phyloP scores from a whole-genome alignment of 371 early-diverging fungal species.

The Lichtheimia ornata region DNA sequence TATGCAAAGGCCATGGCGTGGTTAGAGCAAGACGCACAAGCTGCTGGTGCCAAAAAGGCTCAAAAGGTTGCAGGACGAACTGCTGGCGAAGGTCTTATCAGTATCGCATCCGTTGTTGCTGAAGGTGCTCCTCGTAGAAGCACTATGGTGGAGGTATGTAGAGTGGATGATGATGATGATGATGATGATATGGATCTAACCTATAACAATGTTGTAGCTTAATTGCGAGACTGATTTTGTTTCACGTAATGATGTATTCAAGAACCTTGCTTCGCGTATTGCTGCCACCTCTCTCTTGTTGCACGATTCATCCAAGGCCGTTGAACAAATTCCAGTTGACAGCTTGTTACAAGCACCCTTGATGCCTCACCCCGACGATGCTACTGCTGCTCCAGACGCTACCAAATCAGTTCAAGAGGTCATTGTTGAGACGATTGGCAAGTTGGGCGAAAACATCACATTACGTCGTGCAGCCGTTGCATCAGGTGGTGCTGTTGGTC shows the following conservation, averaged over 20 bases:
- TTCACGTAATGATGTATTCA: conserved; percentile 81
- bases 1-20: conserved; percentile 81
- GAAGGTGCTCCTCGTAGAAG: conserved; percentile 44
- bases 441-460: conserved; percentile 86
- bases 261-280: conserved; percentile 70
- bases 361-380: conserved; percentile 55
- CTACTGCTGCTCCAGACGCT: conserved; percentile 17
- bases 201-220: conserved; percentile 46
- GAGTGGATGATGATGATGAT: not conserved
- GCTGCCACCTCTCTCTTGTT: conserved; percentile 66
- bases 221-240: conserved; percentile 97
- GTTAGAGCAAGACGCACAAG: conserved; percentile 73
- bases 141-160: conserved; percentile 67
- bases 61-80: conserved; percentile 51
- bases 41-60: conserved; percentile 75
- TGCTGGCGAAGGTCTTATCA: conserved; percentile 65
- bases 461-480: conserved; percentile 68
- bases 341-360: conserved; percentile 53
- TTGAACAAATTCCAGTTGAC: conserved; percentile 45
- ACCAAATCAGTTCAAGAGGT: conserved; percentile 60
- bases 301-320: conserved; percentile 40
- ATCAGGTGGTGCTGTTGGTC: conserved; percentile 44
- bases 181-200: not conserved
- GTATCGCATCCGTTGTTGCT: conserved; percentile 58
- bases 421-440: conserved; percentile 76